phyloP scores from a whole-genome alignment of 2,329 filamentous ascomycete genomes.

The Lachnellula arida region DNA sequence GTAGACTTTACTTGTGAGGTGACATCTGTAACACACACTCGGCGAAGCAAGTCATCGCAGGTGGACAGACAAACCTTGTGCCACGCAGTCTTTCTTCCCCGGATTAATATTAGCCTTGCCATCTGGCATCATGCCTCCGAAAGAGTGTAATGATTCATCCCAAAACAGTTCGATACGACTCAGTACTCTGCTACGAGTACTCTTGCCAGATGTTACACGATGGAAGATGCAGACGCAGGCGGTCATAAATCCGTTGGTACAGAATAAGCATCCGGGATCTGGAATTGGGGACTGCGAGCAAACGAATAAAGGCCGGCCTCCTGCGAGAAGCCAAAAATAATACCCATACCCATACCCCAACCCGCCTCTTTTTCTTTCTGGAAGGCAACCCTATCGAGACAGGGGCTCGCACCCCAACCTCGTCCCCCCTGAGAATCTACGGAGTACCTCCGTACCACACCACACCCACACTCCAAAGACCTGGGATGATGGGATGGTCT shows the following conservation, averaged over 20 bases:
- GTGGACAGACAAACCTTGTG: too few relatives aligned
- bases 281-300: not conserved
- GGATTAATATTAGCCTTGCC: not conserved
- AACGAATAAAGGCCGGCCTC: not conserved
- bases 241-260: constrained; percentile 13
- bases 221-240: constrained; percentile 8
- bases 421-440: too few relatives aligned
- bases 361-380: not conserved
- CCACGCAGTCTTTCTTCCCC: constrained; percentile 5
- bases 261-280: constrained; percentile 2
- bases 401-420: not conserved
- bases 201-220: constrained; percentile 11
- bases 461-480: not conserved
- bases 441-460: too few relatives aligned
- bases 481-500: not conserved
- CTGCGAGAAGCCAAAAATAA: not conserved
- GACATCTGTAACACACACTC: too few relatives aligned
- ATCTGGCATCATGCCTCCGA: not conserved
- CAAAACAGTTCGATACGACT: not conserved
- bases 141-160: constrained; percentile 5
- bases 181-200: too few relatives aligned
- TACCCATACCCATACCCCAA: not conserved
- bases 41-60: too few relatives aligned
- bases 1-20: too few relatives aligned
- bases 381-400: not conserved